Percentiles rank a stretch among this genome's conserved stretches.
phyloP scores from a whole-genome alignment of 257 asterid species.

The Coffea canephora region DNA sequence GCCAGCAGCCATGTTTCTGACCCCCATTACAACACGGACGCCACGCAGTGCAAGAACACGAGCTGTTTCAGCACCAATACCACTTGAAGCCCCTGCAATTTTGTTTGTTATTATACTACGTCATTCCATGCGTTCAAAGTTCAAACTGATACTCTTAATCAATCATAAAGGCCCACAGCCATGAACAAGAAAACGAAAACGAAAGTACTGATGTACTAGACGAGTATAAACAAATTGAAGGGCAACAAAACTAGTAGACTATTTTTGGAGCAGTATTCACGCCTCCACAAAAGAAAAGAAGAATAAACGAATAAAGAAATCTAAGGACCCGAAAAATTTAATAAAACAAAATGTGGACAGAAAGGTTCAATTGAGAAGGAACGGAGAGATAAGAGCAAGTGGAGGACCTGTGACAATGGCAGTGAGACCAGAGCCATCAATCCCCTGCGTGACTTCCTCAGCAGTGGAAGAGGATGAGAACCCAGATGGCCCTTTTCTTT shows the following conservation, averaged over 20 bases:
- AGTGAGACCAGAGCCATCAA: constrained; percentile 76
- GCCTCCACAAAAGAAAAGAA: background rate
- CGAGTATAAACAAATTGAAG: background rate
- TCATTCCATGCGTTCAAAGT: background rate
- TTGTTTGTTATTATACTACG: background rate
- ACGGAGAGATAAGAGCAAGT: background rate
- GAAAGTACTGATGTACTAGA: too few relatives aligned
- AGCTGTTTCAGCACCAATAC: constrained; percentile 84
- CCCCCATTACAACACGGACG: constrained; percentile 69
- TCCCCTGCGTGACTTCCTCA: constrained; percentile 67
- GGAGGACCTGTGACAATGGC: constrained; percentile 78
- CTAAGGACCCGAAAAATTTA: too few relatives aligned
- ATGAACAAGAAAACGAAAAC: too few relatives aligned
- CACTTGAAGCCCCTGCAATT: constrained; percentile 80
- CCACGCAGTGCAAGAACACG: constrained; percentile 91
- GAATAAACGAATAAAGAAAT: background rate
- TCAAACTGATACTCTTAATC: background rate
- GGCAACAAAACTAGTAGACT: background rate
- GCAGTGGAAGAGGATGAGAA: constrained; percentile 69
- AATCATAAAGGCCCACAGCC: background rate
- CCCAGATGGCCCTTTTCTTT: constrained; percentile 53
- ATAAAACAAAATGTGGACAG: background rate
- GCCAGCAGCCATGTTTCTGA: constrained; percentile 61
- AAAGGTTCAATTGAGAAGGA: background rate
- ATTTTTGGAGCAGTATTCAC: background rate